Percentiles rank a stretch among this genome's conserved stretches.
These are phyloP conservation scores for Bassia scoparia DNA, from an alignment of 148 eudicot genomes.

Conservation along the genomic window DNA sequence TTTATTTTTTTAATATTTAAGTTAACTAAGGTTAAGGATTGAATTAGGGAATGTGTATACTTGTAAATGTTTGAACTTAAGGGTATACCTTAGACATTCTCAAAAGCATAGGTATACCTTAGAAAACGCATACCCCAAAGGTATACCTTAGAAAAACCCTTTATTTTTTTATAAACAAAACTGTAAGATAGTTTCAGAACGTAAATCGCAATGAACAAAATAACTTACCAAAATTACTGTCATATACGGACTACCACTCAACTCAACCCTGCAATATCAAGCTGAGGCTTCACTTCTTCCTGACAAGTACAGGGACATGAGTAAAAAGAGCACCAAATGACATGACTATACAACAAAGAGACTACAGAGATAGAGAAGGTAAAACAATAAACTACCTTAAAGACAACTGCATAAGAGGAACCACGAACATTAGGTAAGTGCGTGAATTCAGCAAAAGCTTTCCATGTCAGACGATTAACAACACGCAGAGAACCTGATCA, in stretches of 20 bases:
- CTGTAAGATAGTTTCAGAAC: not conserved
- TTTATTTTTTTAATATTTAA: too few species aligned
- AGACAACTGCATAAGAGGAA: conserved; percentile 82
- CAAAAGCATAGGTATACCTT: too few species aligned
- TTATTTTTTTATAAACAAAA: too few species aligned
- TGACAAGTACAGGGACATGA: conserved; percentile 28
- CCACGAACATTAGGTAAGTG: conserved; percentile 81
- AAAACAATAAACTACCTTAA: conserved; percentile 61
- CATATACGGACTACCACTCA: conserved; percentile 46
- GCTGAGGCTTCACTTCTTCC: conserved; percentile 87
- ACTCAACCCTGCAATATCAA: conserved; percentile 77
- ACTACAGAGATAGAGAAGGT: not conserved
- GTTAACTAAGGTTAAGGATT: too few species aligned
- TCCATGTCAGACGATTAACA: conserved; percentile 90
- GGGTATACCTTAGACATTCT: too few species aligned
- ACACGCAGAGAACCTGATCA: conserved; percentile 91
- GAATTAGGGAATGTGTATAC: too few species aligned
- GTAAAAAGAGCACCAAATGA: conserved; percentile 6
- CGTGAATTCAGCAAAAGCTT: conserved; percentile 84
- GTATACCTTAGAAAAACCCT: too few species aligned
- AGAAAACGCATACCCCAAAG: too few species aligned
- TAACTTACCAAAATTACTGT: conserved; percentile 49
- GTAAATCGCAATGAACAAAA: not conserved
- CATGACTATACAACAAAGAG: conserved; percentile 4
- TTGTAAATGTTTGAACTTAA: too few species aligned